phyloP scores from a whole-genome alignment of 495 filamentous ascomycete species.

The Neurospora sp. region DNA sequence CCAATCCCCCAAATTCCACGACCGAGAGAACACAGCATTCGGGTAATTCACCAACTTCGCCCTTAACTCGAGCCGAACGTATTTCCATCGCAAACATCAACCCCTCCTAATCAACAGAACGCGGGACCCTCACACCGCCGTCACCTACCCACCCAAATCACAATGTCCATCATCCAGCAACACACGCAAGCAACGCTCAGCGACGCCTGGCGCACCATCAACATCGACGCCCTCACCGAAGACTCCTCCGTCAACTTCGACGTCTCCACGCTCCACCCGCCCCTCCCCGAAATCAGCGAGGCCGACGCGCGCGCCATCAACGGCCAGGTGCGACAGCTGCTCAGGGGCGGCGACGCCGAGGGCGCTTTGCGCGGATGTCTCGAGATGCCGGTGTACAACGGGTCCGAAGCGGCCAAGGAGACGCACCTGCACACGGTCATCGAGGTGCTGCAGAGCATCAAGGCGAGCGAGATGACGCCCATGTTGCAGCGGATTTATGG shows the following conservation, averaged over 20 bases:
- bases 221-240: conserved; percentile 82
- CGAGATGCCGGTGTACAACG: conserved; percentile 51
- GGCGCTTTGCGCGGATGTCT: conserved; percentile 70
- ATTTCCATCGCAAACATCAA: background rate
- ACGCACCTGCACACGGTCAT: conserved; percentile 69
- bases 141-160: conserved; percentile 1
- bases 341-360: conserved; percentile 74
- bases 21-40: background rate
- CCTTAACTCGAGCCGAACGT: background rate
- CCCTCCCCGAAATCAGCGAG: conserved; percentile 54
- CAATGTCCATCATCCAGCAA: conserved; percentile 50
- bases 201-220: conserved; percentile 80
- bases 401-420: conserved; percentile 70
- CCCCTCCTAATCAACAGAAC: background rate
- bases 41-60: background rate
- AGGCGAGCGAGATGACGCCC: conserved; percentile 80
- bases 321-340: conserved; percentile 70
- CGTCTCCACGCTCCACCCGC: conserved; percentile 62
- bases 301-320: conserved; percentile 63
- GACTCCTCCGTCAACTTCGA: conserved; percentile 83
- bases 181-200: conserved; percentile 37
- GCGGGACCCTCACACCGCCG: background rate
- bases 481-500: conserved; percentile 67
- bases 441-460: conserved; percentile 83
- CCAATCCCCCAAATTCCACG: background rate